Percentiles rank a stretch among this genome's conserved stretches.
phyloP scores from a whole-genome alignment of 441 rosid species.

The Euphorbia schlechtendalii region DNA sequence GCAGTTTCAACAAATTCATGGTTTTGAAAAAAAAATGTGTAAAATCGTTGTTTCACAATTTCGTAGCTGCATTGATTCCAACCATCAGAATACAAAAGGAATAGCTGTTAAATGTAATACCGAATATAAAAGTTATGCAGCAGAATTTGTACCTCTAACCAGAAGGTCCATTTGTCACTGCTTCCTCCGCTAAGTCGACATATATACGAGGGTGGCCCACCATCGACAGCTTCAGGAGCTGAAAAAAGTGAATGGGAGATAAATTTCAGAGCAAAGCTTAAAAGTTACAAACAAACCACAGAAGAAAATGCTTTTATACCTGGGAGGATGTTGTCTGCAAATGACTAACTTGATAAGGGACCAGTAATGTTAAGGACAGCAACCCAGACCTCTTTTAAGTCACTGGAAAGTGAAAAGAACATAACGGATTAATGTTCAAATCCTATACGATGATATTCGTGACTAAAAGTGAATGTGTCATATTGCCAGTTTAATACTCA shows the following conservation, averaged over 20 bases:
- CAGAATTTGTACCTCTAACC: constrained; percentile 65
- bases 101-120: too few relatives aligned
- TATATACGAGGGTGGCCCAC: constrained; percentile 83
- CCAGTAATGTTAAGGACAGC: constrained; percentile 88
- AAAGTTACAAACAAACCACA: constrained; percentile 5
- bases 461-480: background rate
- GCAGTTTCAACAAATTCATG: constrained; percentile 11
- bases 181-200: constrained; percentile 72
- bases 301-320: constrained; percentile 30
- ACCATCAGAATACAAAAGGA: too few relatives aligned
- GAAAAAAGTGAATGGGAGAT: constrained; percentile 21
- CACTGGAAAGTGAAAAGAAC: constrained; percentile 38
- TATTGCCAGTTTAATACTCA: background rate
- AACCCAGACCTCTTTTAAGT: constrained; percentile 89
- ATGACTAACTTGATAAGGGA: constrained; percentile 90
- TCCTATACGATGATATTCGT: background rate
- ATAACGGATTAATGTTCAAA: constrained; percentile 8
- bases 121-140: background rate
- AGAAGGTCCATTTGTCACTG: constrained; percentile 76
- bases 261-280: background rate
- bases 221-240: constrained; percentile 60
- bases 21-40: background rate
- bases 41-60: background rate
- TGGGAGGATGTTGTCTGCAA: constrained; percentile 69
- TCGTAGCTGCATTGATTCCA: background rate